Evolutionary conservation across 2,329 filamentous ascomycete genomes (phyloP), one percentile per base, ranked within the genome.

Genomic region (Penicillium olsonii): DNA sequence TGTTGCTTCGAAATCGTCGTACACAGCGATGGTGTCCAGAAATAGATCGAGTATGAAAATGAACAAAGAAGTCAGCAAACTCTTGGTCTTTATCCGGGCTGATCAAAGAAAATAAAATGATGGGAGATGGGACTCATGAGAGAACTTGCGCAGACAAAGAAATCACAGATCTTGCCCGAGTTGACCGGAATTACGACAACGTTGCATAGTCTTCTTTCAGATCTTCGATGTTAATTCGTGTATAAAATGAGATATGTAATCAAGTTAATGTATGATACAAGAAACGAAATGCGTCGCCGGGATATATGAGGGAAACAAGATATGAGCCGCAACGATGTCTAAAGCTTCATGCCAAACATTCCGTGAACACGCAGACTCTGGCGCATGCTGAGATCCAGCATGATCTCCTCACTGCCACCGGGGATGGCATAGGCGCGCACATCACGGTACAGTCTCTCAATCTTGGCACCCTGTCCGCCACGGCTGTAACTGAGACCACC

Each of bases 381-480:
- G 62, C 92, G 82, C 71, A 99, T 95, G 75, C 90, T 95, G 66
- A 99, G 74, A 72, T 99, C 94, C 59, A 97, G 78, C 94, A 99
- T 99, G 59, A 99, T 99, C 81, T 99, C 94, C 77, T 99, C 92
- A 59, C 85, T 90, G 19, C 94, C 94, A 65, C 94, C 94, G 3
- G 94, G 94, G 61, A 99, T 92, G 55, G 94, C 92, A 72, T 99
- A 97, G 0, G 94, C 94, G 62, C 94, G 83, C 14, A 97, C 94
- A 71, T 99, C 94, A 55, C 94, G 83, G 74, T 97, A 97, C 63
- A 99, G 75, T 52, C 94, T 78, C 83, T 99, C 94, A 44, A 97
- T 84, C 83, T 96, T 96, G 51, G 84, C 92, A 53, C 94, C 94
- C 77, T 97, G 94, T 14, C 94, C 94, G 48, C 94, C 94, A 37